Evolutionary conservation across 2,329 filamentous ascomycete genomes (phyloP).

Genomic region (Fusarium multiceps): DNA sequence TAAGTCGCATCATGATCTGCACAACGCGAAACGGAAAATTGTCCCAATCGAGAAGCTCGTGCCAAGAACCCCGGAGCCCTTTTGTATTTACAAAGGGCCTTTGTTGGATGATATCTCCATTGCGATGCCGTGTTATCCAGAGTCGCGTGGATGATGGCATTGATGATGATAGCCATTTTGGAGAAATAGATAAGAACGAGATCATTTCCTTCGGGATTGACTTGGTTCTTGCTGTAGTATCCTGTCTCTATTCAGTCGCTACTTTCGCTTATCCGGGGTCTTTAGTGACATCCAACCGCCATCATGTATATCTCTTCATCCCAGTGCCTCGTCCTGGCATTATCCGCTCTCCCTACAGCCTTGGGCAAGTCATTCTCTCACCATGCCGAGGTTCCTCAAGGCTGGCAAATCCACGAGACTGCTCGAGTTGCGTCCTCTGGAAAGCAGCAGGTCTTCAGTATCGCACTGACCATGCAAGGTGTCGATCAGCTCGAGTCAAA

Average conservation of each 20-base stretch:
- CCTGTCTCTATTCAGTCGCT: background rate
- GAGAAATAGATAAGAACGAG: conserved; percentile 3
- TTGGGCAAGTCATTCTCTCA: conserved; percentile 24
- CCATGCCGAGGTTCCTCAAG: conserved; percentile 2
- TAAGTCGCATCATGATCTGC: conserved; percentile 17
- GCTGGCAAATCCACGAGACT: conserved; percentile 14
- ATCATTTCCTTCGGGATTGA: background rate
- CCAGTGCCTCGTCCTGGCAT: conserved; percentile 6
- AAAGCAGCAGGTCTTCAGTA: conserved; percentile 29
- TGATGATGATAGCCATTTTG: background rate
- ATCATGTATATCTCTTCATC: conserved; percentile 24
- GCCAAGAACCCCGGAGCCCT: conserved; percentile 22
- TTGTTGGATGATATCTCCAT: conserved; percentile 10
- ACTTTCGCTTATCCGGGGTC: background rate
- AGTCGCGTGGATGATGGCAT: background rate
- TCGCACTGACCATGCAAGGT: conserved; percentile 30
- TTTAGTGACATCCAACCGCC: background rate
- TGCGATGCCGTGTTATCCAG: conserved; percentile 30
- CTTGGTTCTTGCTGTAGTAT: background rate
- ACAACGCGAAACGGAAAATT: conserved; percentile 5
- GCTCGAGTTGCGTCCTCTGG: background rate
- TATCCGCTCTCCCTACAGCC: conserved; percentile 7
- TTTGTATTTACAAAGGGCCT: conserved; percentile 21
- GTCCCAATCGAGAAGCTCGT: conserved; percentile 24
- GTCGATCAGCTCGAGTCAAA: conserved; percentile 29